phyloP scores from a whole-genome alignment of 2,329 filamentous ascomycete genomes.

The Sclerotinia minor region DNA sequence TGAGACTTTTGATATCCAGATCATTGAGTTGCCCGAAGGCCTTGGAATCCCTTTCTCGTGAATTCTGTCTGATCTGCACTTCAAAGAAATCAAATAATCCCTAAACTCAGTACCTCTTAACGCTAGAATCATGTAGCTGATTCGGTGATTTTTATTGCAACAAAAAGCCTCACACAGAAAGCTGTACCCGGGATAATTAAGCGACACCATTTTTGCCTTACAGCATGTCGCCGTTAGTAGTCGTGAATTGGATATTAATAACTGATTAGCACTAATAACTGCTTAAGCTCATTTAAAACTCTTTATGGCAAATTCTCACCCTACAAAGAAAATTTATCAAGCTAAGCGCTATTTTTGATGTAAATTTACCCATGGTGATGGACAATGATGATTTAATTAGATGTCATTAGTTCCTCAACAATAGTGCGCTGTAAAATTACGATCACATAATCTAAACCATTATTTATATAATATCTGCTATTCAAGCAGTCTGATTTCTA shows the following conservation, averaged over 20 bases:
- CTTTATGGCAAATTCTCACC: neutral
- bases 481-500: neutral
- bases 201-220: neutral
- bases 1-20: too few species aligned
- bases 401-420: neutral
- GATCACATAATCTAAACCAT: neutral
- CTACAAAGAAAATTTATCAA: rapidly evolving
- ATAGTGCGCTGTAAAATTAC: neutral
- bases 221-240: neutral
- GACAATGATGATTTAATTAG: neutral
- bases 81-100: too few species aligned
- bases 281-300: neutral
- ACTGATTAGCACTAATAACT: neutral
- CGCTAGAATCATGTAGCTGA: neutral
- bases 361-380: too few species aligned
- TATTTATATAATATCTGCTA: neutral
- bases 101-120: neutral
- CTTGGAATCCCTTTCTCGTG: too few species aligned
- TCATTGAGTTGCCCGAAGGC: too few species aligned
- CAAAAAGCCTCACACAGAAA: too few species aligned
- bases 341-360: too few species aligned
- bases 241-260: neutral
- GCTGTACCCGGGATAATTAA: neutral
- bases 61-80: too few species aligned
- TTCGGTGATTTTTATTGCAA: neutral